These are phyloP conservation scores for Pyrenopolyporus hunteri DNA, from an alignment of 495 filamentous ascomycete species.

Conservation along the genomic window DNA sequence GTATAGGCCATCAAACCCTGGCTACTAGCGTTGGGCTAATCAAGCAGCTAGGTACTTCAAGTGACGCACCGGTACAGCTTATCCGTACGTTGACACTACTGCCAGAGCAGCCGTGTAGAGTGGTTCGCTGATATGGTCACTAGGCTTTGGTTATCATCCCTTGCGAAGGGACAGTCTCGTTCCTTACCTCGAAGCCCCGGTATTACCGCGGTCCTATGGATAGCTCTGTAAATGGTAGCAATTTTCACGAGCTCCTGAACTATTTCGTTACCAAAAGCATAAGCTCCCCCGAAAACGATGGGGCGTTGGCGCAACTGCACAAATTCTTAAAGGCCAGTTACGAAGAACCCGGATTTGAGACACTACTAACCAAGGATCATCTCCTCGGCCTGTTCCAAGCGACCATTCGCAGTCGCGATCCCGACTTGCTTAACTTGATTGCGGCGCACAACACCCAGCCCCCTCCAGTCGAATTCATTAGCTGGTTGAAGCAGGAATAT, in stretches of 20 bases:
- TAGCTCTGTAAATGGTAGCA: too few species aligned
- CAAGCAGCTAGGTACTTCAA: constrained; percentile 17
- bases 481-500: constrained; percentile 2
- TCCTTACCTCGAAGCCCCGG: neutral
- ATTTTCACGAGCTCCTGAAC: neutral
- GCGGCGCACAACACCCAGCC: neutral
- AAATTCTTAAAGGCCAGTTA: neutral
- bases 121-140: neutral
- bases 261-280: neutral
- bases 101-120: neutral
- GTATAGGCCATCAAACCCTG: constrained; percentile 14
- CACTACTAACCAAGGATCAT: neutral
- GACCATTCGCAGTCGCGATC: neutral
- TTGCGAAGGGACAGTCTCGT: constrained; percentile 7
- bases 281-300: neutral
- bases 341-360: neutral
- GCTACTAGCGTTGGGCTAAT: neutral
- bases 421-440: neutral
- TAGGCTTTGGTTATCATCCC: constrained; percentile 32
- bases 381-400: neutral
- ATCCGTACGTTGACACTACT: constrained; percentile 38
- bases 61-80: constrained; percentile 46
- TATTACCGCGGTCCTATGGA: too few species aligned
- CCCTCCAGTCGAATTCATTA: constrained; percentile 1
- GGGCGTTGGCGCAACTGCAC: neutral